A percentile compares a stretch with the other conserved stretches of the same genome.
Conservation (phyloP, 2,329 filamentous ascomycete species). For the Fusarium sp. region DNA sequence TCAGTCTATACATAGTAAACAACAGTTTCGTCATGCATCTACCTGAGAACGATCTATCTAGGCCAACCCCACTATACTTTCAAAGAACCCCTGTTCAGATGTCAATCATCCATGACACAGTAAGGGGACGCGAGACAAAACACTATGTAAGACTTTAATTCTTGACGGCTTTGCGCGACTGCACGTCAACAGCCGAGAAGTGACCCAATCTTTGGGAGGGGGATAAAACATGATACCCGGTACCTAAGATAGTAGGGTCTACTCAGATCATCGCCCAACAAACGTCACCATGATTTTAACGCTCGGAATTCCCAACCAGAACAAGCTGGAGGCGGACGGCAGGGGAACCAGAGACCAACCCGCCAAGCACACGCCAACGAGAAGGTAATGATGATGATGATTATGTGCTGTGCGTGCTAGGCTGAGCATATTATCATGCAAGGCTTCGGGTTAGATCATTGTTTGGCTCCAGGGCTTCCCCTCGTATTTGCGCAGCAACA, state of each 20-base stretch:
- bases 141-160: conserved; percentile 30
- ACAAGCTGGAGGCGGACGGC: neutral
- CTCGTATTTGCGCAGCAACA: conserved; percentile 12
- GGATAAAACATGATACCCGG: conserved; percentile 7
- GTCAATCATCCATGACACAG: conserved; percentile 13
- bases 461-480: neutral
- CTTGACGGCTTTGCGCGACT: neutral
- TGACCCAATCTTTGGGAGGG: neutral
- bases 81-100: conserved; percentile 7
- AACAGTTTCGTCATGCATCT: conserved; percentile 18
- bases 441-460: conserved; percentile 12
- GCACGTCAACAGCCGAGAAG: conserved; percentile 7
- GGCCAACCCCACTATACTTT: conserved; percentile 22
- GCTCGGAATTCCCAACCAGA: conserved; percentile 11
- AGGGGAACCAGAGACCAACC: neutral
- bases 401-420: conserved; percentile 1
- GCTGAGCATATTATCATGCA: neutral
- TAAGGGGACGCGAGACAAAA: neutral
- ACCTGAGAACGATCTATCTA: conserved; percentile 17
- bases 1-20: conserved; percentile 30
- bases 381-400: neutral
- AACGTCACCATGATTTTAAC: conserved; percentile 29
- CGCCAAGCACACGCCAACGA: no score
- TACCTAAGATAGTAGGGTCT: neutral
- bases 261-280: conserved; percentile 1